These are phyloP conservation scores for Drosera spatulata DNA, from an alignment of 179 eudicot genomes.

Conservation along the genomic window DNA sequence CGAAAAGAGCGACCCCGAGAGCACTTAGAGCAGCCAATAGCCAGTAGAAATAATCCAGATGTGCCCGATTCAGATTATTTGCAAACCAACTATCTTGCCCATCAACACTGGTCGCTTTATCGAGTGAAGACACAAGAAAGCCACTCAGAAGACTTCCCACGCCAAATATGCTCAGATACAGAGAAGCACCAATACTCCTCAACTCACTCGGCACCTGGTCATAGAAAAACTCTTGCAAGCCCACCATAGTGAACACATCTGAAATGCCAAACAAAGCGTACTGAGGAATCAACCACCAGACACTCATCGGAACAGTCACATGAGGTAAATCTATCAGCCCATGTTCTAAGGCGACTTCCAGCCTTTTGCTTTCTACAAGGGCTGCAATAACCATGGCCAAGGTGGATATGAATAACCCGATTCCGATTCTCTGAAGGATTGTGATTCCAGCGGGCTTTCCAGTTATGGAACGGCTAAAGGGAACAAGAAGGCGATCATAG, in stretches of 20 bases:
- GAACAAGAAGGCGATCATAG: conserved; percentile 55
- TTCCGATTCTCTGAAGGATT: conserved; percentile 53
- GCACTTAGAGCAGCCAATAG: conserved; percentile 45
- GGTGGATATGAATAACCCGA: conserved; percentile 38
- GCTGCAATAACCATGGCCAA: conserved; percentile 53
- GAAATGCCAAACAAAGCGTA: conserved; percentile 44
- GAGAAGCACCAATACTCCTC: conserved; percentile 51
- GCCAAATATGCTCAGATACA: conserved; percentile 47
- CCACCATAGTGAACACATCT: conserved; percentile 61
- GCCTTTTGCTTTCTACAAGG: conserved; percentile 39
- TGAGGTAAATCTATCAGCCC: conserved; percentile 42
- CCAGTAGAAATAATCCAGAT: conserved; percentile 72
- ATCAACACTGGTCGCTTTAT: conserved; percentile 17
- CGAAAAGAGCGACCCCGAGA: conserved; percentile 22
- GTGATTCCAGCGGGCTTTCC: conserved; percentile 51
- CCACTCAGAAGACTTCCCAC: conserved; percentile 51
- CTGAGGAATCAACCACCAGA: conserved; percentile 70
- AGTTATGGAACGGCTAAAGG: conserved; percentile 33
- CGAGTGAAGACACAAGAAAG: conserved; percentile 37
- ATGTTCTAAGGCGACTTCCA: conserved; percentile 28
- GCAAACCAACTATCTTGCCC: conserved; percentile 57
- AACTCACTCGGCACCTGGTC: conserved; percentile 56
- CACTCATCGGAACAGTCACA: conserved; percentile 45
- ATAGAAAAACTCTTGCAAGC: conserved; percentile 71
- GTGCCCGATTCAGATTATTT: conserved; percentile 50